Evolutionary conservation across 2,329 filamentous ascomycete species (phyloP), one percentile per base, ranked within the genome.

Genomic region (Trichoderma semiorbis): DNA sequence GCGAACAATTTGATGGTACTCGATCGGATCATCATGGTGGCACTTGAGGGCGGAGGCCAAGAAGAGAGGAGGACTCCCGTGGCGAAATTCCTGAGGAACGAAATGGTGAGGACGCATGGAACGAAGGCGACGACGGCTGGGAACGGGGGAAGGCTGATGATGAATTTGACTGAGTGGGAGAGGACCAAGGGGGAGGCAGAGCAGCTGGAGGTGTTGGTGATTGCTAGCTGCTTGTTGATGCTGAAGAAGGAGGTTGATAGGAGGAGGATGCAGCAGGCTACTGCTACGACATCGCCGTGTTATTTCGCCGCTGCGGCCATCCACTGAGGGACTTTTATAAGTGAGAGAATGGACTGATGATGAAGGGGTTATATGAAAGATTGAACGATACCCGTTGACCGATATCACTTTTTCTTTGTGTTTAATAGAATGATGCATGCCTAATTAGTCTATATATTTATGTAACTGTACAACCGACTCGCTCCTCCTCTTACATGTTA

Each of bases 231-330:
- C 72, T 75, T 91, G 70, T 79, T 85, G 18, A 90, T 92, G 89
- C 78, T 91, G 75, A 91, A 91, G 85, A 88, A 87, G 79, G 90
- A 91, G 83, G 81, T 90, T 64, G 89, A 91, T 78, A 81, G 89
- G 55, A 81, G 87, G 74, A 82, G 87, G 72, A 77, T 82, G 72
- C 79, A 86, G 64, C 87, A 91, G 81, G 79, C 84, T 58, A 83
- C 84, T 71, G 79, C 83, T 4, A 83, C 88, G 28, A 32, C 28
- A 18, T 36, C 67, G 6, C 39, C 39, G 16, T 43, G 39, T n/a
- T 43, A 43, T 43, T 43, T 43, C 16, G 39, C 39, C 18, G 39
- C 39, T 0, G 39, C 39, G 39, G 39, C 39, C 16, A 6, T 28
- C 7, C 47, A 11, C 26, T 36, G 68, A 80, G 47, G 18, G 34